Evolutionary conservation across 306 rosid species (phyloP), one percentile per base, ranked within the genome.

Genomic region (Quercus agrifolia): DNA sequence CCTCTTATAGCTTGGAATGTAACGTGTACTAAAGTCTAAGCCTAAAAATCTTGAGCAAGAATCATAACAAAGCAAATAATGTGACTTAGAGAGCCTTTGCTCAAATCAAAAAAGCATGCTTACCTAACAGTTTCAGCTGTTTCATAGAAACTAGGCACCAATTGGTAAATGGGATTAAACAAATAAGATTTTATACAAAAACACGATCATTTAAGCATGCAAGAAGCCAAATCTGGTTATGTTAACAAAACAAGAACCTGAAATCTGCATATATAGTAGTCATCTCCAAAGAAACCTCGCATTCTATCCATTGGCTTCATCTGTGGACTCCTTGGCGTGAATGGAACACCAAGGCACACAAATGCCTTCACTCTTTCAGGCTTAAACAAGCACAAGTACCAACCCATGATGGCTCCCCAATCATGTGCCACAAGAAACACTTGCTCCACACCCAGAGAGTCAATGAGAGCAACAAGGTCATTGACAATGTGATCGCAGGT

Each of bases 251-350:
- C 1, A 59, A 70, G 55, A 76, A 85, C 88, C 86, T 84, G 84
- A 30, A 84, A 87, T 81, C 84, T 79, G 80, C 76, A 79, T 56
- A 84, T 82, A 28, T 87, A 87, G 56, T 73, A 87, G 49, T 87
- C 84, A 38, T 84, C 84, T 1, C 88, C 90, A 66, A 19, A 77
- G 13, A 35, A 5, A 44, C 86, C 82, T 9, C 57, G 74, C 80
- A 81, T 17, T 13, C 1, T 77, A 21, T 87, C 90, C 2, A 81
- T 25, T 1, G 83, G 25, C 12, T 51, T 81, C 0, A 62, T 0
- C 2, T 55, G 18, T 3, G 88, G 90, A 38, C 77, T 6, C 84
- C 88, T 68, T 2, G 28, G 84, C 1, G 51, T 0, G 61, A 71
- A 75, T 0, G 88, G 88, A 14, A 81, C 86, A 52, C 88, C 76